Conservation (phyloP, 768 basidiomycete genomes). For the Leccinum incarnatum region DNA sequence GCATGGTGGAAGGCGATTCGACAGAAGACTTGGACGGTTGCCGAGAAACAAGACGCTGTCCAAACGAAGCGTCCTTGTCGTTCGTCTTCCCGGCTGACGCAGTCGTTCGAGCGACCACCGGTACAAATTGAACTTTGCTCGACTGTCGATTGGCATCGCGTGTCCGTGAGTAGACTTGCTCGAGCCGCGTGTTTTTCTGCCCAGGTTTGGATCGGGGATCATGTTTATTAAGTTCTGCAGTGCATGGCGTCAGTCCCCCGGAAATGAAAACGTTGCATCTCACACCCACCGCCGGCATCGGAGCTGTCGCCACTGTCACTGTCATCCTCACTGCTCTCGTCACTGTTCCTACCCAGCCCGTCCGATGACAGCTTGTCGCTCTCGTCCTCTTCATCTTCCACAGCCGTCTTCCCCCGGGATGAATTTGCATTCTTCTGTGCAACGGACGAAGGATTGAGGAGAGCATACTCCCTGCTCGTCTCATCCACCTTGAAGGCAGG, state of each 20-base stretch:
- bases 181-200: conserved; percentile 45
- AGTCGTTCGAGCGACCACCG: conserved; percentile 49
- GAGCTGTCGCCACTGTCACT: conserved; percentile 48
- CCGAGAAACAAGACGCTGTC: conserved; percentile 53
- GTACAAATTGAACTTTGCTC: conserved; percentile 61
- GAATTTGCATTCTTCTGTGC: conserved; percentile 43
- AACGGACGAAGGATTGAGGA: conserved; percentile 88
- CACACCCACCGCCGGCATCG: conserved; percentile 51
- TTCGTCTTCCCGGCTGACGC: conserved; percentile 26
- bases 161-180: conserved; percentile 44
- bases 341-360: conserved; percentile 43
- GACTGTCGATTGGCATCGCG: conserved; percentile 41
- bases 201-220: conserved; percentile 56
- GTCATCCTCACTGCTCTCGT: conserved; percentile 45
- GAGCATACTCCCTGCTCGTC: conserved; percentile 79
- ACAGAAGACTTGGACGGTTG: conserved; percentile 10
- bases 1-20: conserved; percentile 19
- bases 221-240: conserved; percentile 48
- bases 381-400: conserved; percentile 88
- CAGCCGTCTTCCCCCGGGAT: conserved; percentile 64
- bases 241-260: conserved; percentile 10
- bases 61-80: conserved; percentile 63
- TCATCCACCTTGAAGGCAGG: conserved; percentile 93
- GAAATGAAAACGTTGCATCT: conserved; percentile 10
- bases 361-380: conserved; percentile 68